phyloP scores from a whole-genome alignment of 805 yeast species.

The Saccharomycopsis malanga region DNA sequence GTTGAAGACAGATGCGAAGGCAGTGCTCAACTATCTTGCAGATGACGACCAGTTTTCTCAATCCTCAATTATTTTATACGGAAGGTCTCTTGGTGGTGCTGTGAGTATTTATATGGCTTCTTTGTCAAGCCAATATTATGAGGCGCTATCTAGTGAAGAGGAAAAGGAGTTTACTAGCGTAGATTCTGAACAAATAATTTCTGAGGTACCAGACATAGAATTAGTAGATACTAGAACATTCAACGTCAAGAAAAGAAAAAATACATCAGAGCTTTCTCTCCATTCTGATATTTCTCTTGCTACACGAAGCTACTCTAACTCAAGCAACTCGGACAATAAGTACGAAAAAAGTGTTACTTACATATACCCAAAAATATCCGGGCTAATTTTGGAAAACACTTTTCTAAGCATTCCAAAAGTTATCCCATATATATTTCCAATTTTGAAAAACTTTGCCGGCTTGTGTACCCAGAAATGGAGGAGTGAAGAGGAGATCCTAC shows the following conservation, averaged over 20 bases:
- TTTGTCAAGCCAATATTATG: slow-evolving; percentile 32
- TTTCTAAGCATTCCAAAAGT: slow-evolving; percentile 68
- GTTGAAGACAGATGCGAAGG: slow-evolving; percentile 72
- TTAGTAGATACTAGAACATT: neutral
- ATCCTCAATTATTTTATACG: slow-evolving; percentile 62
- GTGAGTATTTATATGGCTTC: slow-evolving; percentile 80
- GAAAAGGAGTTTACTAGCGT: neutral
- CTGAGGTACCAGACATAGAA: no score
- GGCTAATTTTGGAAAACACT: slow-evolving; percentile 78
- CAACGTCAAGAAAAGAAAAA: neutral
- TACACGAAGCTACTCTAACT: neutral
- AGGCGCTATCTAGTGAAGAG: neutral
- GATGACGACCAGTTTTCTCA: slow-evolving; percentile 45
- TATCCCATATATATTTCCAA: slow-evolving; percentile 68
- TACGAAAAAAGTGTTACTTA: neutral
- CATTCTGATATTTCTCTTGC: neutral
- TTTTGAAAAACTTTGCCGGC: slow-evolving; percentile 44
- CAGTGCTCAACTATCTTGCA: slow-evolving; percentile 53
- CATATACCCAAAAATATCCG: slow-evolving; percentile 30
- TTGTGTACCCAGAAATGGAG: slow-evolving; percentile 82
- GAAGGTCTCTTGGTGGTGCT: slow-evolving; percentile 93
- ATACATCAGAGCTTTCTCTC: neutral
- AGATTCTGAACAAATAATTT: neutral
- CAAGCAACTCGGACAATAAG: neutral
- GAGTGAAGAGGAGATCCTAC: slow-evolving; percentile 52